phyloP scores from a whole-genome alignment of 495 filamentous ascomycete species.

The Bacidia gigantensis region DNA sequence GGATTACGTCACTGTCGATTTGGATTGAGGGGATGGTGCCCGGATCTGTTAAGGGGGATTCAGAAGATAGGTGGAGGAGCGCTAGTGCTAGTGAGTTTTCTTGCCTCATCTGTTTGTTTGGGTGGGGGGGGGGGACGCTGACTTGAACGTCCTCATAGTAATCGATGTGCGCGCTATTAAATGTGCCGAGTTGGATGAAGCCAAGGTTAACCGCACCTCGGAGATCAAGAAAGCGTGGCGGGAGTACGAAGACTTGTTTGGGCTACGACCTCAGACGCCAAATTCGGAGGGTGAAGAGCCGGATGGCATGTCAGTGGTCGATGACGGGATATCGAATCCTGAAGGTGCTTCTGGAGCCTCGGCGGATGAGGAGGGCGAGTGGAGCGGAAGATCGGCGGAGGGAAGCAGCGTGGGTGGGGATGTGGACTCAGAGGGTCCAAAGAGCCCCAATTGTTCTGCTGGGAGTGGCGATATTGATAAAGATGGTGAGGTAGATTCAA shows the following conservation, averaged over 20 bases:
- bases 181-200: background rate
- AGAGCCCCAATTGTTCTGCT: too few species aligned
- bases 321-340: background rate
- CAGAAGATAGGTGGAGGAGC: too few species aligned
- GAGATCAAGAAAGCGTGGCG: background rate
- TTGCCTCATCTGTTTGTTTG: too few species aligned
- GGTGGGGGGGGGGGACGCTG: background rate
- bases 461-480: too few species aligned
- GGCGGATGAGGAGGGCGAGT: background rate
- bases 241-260: background rate
- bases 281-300: background rate
- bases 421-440: too few species aligned
- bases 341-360: background rate
- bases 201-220: background rate
- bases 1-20: too few species aligned
- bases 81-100: too few species aligned
- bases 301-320: background rate
- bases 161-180: background rate
- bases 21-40: too few species aligned
- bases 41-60: too few species aligned
- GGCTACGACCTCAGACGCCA: background rate
- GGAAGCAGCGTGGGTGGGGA: too few species aligned
- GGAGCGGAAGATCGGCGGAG: background rate
- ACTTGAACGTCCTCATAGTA: background rate
- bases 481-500: too few species aligned